Base-by-base conservation (phyloP, 805 yeast genomes). In the Wickerhamiella azyma region DNA sequence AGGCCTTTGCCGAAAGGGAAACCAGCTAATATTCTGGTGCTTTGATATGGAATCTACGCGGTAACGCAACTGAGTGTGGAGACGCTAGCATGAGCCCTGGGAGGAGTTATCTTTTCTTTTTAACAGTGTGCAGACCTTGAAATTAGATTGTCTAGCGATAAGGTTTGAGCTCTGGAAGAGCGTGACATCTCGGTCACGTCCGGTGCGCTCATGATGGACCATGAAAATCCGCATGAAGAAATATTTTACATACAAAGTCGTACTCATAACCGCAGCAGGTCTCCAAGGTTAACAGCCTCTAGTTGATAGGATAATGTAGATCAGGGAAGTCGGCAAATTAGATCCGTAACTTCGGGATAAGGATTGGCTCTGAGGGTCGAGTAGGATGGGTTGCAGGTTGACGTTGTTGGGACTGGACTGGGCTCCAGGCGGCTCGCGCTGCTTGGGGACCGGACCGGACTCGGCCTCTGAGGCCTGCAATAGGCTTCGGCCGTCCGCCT, bases 271-370 rank as follows among this genome's bases (percentile, higher is more conserved):
- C 68, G 67, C 67, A 64, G 66, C 66, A 64, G 67, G 67, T 63
- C 67, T 64, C 67, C 68, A 61, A 64, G 68, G 67, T 63, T 64
- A 64, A 64, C 67, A 62, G 67, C 66, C 67, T 64, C 66, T 64
- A 62, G 67, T 63, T 64, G 66, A 64, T 61, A 63, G 67, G 62
- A 63, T 60, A 61, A 63, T 60, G 66, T 63, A 62, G 67, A 61
- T 63, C 62, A 61, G 66, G 67, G 67, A 64, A 64, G 66, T 63
- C 67, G 42, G 42, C 42, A 39, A 39, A 39, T 11, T 39, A 39
- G 42, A 39, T 39, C 66, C 65, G 66, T 64, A 62, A 62, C 66
- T 63, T 62, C 65, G 66, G 66, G 67, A 64, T 56, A 63, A 63
- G 67, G 64, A 64, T 64, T 64, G 67, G 66, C 67, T 62, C 66